Evolutionary conservation across 2,329 filamentous ascomycete genomes (phyloP), one percentile per base, ranked within the genome.

Genomic region (Penicillium sp.): DNA sequence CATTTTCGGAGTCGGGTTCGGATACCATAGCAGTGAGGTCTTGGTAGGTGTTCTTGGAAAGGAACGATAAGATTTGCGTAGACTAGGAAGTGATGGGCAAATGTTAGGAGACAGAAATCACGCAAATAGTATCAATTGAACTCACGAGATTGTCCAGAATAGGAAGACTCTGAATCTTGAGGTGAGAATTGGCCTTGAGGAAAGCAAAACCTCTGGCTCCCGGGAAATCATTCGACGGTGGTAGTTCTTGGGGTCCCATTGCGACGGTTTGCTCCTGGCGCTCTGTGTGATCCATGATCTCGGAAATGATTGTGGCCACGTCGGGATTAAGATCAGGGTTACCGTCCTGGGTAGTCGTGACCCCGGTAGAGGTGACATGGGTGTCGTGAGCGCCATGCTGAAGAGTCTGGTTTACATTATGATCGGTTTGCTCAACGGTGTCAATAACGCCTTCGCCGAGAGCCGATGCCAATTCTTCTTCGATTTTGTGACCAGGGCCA

Each of bases 111-210:
- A 31, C 10, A 13, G 12, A 45, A 5, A n/a, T 12, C 2, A 35
- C 4, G 6, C 8, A 41, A 8, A 35, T 25, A 31, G 21, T 13
- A 19, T 48, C 8, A 31, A 17, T 37, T 27, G 9, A 10, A 57
- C 80, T 66, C 74, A 86, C 84, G 67, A 87, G 68, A 61, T 85
- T 86, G 59, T 87, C 84, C 23, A 88, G 72, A 33, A 86, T 83
- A 10, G 84, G 81, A 33, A 88, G 69, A 68, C 84, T 86, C 62
- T 86, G 81, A 21, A 85, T 80, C 66, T 84, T 83, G 61, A 86
- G 67, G 42, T 77, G 74, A 7, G 75, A 75, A 56, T 76, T 78
- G 42, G 76, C 75, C 58, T 78, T 78, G 29, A 77, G 67, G 58
- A 75, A 76, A 17, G 71, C 71, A 59, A 75, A 66, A 17, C 67